Conservation (phyloP, 345 rosid genomes). For the Salix purpurea region DNA sequence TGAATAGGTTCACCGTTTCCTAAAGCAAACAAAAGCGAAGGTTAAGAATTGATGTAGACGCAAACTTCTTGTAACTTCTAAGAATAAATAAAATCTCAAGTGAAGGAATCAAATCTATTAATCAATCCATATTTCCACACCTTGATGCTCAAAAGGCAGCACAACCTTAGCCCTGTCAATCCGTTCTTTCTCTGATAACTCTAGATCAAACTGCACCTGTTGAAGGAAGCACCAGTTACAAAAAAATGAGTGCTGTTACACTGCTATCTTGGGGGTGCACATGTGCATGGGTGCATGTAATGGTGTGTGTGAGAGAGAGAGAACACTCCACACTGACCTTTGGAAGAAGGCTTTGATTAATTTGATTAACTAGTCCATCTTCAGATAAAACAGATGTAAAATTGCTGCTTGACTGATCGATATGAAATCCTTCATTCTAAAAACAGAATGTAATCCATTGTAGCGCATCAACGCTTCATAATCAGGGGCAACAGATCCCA, state of each 20-base stretch:
- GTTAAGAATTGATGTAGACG: neutral
- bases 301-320: neutral
- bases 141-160: slow-evolving; percentile 98
- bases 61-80: neutral
- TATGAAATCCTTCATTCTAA: slow-evolving; percentile 64
- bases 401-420: slow-evolving; percentile 50
- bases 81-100: neutral
- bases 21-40: slow-evolving; percentile 24
- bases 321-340: slow-evolving; percentile 40
- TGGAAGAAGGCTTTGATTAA: slow-evolving; percentile 57
- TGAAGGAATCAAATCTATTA: neutral
- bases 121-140: slow-evolving; percentile 24
- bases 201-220: slow-evolving; percentile 82
- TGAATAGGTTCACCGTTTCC: slow-evolving; percentile 69
- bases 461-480: slow-evolving; percentile 6
- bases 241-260: neutral
- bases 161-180: slow-evolving; percentile 73
- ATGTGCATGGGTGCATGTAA: neutral
- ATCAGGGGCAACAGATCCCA: neutral
- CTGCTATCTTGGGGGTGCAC: neutral
- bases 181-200: slow-evolving; percentile 74
- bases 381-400: slow-evolving; percentile 55
- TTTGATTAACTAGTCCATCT: slow-evolving; percentile 40
- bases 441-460: slow-evolving; percentile 9
- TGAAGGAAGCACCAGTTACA: slow-evolving; percentile 19